phyloP scores from a whole-genome alignment of 495 filamentous ascomycete genomes.

The Pyrenula aspistea region DNA sequence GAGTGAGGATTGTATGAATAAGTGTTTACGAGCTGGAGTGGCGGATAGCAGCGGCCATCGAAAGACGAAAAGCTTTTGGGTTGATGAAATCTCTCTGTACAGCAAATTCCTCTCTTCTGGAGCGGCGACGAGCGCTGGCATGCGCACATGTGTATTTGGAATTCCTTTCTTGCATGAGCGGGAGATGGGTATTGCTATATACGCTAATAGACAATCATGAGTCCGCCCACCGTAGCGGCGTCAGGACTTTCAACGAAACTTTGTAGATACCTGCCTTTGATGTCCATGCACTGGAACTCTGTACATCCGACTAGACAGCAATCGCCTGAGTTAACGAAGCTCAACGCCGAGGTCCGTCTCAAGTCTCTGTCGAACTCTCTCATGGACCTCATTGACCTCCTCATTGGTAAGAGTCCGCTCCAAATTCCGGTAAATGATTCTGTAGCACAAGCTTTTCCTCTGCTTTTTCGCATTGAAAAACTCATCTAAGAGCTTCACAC shows the following conservation, averaged over 20 bases:
- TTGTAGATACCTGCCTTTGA: too few relatives aligned
- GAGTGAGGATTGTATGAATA: not conserved
- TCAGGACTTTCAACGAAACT: too few relatives aligned
- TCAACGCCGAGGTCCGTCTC: slow-evolving; percentile 66
- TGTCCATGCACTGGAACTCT: too few relatives aligned
- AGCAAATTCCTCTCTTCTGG: not conserved
- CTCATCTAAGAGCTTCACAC: slow-evolving; percentile 69
- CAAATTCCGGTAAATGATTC: slow-evolving; percentile 82
- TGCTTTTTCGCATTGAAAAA: slow-evolving; percentile 84
- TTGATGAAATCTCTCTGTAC: not conserved
- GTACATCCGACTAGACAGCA: not conserved
- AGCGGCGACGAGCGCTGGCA: not conserved
- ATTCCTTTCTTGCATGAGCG: not conserved
- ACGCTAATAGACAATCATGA: not conserved
- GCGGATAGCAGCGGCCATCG: accelerated
- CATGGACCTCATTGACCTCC: slow-evolving; percentile 68
- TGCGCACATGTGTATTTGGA: not conserved
- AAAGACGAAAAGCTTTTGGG: too few relatives aligned
- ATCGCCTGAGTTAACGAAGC: slow-evolving; percentile 43
- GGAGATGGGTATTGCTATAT: not conserved
- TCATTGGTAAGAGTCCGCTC: slow-evolving; percentile 77
- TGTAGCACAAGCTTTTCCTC: slow-evolving; percentile 75
- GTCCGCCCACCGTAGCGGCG: too few relatives aligned
- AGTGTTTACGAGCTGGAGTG: not conserved
- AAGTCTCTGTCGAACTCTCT: slow-evolving; percentile 45